These are phyloP conservation scores for Ricinus communis DNA, from an alignment of 345 rosid genomes.

Conservation along the genomic window DNA sequence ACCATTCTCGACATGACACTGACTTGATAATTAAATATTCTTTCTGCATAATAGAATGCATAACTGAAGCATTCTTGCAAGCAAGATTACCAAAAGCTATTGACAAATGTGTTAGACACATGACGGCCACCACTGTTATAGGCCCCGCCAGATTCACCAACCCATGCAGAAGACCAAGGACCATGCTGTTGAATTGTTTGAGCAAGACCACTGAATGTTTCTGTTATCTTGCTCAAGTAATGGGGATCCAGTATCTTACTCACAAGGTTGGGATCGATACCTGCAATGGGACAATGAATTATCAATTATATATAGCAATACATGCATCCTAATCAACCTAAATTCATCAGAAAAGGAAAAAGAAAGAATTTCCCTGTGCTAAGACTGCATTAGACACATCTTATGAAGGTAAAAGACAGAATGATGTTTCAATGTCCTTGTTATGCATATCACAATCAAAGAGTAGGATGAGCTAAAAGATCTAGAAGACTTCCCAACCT, in stretches of 20 bases:
- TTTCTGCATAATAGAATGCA: slow-evolving; percentile 7
- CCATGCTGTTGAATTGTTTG: slow-evolving; percentile 59
- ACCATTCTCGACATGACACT: not conserved
- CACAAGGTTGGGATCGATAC: slow-evolving; percentile 69
- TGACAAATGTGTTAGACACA: slow-evolving; percentile 79
- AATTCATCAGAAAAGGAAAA: not conserved
- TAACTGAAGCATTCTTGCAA: slow-evolving; percentile 8
- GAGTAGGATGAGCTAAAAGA: not conserved
- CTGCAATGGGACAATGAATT: slow-evolving; percentile 39
- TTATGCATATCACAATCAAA: not conserved
- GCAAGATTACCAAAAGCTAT: slow-evolving; percentile 82
- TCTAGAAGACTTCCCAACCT: not conserved
- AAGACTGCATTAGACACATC: no score
- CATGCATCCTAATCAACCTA: not conserved
- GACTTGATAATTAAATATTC: slow-evolving; percentile 1
- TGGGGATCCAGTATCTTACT: slow-evolving; percentile 77
- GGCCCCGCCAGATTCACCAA: slow-evolving; percentile 99
- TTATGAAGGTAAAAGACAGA: not conserved
- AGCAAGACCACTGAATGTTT: slow-evolving; percentile 56
- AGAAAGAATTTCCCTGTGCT: not conserved
- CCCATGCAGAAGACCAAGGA: slow-evolving; percentile 96
- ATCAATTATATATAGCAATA: not conserved
- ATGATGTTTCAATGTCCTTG: not conserved
- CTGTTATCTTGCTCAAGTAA: slow-evolving; percentile 50
- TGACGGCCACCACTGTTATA: slow-evolving; percentile 87